Evolutionary conservation across 1,284 basidiomycete genomes (phyloP).

Genomic region (Sporisorium exsertum): DNA sequence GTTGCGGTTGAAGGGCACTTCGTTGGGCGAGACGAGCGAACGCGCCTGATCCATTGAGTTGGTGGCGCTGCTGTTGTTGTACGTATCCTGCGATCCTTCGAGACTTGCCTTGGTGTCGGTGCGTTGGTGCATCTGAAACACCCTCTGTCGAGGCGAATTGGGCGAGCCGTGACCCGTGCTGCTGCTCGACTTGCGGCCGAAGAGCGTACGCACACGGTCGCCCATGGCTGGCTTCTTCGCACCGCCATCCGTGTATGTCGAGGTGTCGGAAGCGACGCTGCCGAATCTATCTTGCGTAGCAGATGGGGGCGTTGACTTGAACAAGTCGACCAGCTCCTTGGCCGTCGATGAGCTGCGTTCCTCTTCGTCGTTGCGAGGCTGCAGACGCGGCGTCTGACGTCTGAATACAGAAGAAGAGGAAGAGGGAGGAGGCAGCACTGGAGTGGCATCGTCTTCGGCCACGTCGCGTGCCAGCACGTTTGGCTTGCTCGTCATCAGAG

Average conservation of each 20-base stretch:
- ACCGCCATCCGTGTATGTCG: slow-evolving; percentile 16
- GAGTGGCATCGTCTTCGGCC: slow-evolving; percentile 13
- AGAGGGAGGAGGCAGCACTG: not conserved
- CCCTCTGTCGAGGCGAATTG: slow-evolving; percentile 23
- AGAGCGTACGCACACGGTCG: slow-evolving; percentile 47
- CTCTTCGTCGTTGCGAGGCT: slow-evolving; percentile 39
- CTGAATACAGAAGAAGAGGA: slow-evolving; percentile 4
- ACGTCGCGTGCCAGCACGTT: slow-evolving; percentile 24
- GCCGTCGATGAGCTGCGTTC: slow-evolving; percentile 18
- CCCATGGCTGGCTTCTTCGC: slow-evolving; percentile 40
- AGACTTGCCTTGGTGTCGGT: slow-evolving; percentile 33
- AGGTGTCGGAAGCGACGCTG: slow-evolving; percentile 18
- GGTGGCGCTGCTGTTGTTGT: slow-evolving; percentile 38
- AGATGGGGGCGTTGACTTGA: slow-evolving; percentile 54
- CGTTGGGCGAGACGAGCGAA: slow-evolving; percentile 31
- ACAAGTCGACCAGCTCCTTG: slow-evolving; percentile 54
- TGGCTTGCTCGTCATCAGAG: slow-evolving; percentile 21
- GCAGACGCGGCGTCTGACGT: slow-evolving; percentile 28
- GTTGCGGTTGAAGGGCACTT: slow-evolving; percentile 20
- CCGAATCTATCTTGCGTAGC: slow-evolving; percentile 29
- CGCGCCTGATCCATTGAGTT: slow-evolving; percentile 39
- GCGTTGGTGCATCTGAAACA: slow-evolving; percentile 18
- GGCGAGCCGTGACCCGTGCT: slow-evolving; percentile 32
- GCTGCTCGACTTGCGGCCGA: slow-evolving; percentile 48
- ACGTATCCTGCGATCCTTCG: slow-evolving; percentile 38